Conservation (phyloP, 345 rosid genomes). For the Limnanthes douglasii region DNA sequence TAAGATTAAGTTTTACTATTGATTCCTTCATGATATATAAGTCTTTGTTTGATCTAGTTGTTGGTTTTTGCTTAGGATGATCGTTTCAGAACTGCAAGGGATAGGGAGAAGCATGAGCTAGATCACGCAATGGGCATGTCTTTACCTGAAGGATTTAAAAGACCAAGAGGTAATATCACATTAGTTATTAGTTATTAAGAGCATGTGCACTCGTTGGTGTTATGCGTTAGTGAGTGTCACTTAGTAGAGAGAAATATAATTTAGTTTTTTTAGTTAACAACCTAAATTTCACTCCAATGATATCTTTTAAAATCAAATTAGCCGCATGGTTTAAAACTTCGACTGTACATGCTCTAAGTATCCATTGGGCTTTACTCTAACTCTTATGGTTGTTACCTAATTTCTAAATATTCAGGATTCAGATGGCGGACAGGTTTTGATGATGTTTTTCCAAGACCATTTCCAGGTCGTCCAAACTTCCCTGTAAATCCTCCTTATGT, state of each 20-base stretch:
- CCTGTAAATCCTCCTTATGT: conserved; percentile 39
- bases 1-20: conserved; percentile 14
- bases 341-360: not conserved
- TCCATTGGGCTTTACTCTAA: not conserved
- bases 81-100: conserved; percentile 34
- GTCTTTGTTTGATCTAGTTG: not conserved
- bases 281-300: not conserved
- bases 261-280: too few relatives aligned
- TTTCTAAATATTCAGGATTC: conserved; percentile 21
- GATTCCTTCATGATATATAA: not conserved
- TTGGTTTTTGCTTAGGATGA: conserved; percentile 31
- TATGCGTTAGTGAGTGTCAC: too few relatives aligned
- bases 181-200: too few relatives aligned
- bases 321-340: not conserved
- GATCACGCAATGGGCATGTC: conserved; percentile 63
- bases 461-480: conserved; percentile 23
- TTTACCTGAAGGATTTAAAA: conserved; percentile 36
- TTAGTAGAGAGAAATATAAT: too few relatives aligned
- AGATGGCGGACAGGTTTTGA: conserved; percentile 30
- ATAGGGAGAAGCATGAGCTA: conserved; percentile 50
- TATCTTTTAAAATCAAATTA: not conserved
- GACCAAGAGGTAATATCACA: conserved; percentile 58
- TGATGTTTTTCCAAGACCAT: conserved; percentile 28
- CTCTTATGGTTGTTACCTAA: not conserved
- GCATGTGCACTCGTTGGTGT: too few relatives aligned